Evolutionary conservation across 805 yeast species (phyloP).

Genomic region (Candida ponderosae): DNA sequence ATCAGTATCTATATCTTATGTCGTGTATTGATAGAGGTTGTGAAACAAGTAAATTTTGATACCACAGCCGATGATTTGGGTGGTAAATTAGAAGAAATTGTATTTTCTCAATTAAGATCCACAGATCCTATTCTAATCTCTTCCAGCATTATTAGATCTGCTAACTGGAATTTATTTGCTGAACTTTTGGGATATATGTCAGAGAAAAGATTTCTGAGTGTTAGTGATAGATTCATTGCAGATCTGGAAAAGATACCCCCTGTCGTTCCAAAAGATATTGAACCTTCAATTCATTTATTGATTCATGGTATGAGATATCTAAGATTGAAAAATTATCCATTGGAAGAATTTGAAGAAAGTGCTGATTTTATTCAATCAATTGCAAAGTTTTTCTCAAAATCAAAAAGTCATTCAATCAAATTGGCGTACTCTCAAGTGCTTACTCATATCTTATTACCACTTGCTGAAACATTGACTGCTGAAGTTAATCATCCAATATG

Average conservation of each 20-base stretch:
- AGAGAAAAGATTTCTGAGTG: slow-evolving; percentile 71
- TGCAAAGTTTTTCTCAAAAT: slow-evolving; percentile 68
- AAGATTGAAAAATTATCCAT: slow-evolving; percentile 71
- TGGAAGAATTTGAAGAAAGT: slow-evolving; percentile 86
- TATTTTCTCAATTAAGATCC: slow-evolving; percentile 79
- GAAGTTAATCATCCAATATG: slow-evolving; percentile 95
- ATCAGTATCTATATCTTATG: slow-evolving; percentile 85
- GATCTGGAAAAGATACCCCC: slow-evolving; percentile 80
- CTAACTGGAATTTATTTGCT: slow-evolving; percentile 92
- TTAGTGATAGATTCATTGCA: slow-evolving; percentile 88
- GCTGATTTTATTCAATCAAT: slow-evolving; percentile 85
- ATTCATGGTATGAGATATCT: slow-evolving; percentile 91
- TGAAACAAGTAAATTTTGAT: slow-evolving; percentile 74
- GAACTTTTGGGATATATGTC: slow-evolving; percentile 88
- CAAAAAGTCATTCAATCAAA: slow-evolving; percentile 58
- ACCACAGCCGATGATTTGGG: slow-evolving; percentile 71
- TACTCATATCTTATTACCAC: slow-evolving; percentile 63
- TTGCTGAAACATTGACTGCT: slow-evolving; percentile 83
- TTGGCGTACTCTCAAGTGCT: slow-evolving; percentile 83
- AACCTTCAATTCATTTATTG: slow-evolving; percentile 60
- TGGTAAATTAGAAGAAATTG: slow-evolving; percentile 84
- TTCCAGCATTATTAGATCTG: slow-evolving; percentile 68
- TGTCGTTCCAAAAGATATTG: slow-evolving; percentile 37
- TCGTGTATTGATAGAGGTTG: slow-evolving; percentile 87
- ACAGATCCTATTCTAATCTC: slow-evolving; percentile 73